phyloP scores from a whole-genome alignment of 2,329 filamentous ascomycete genomes.

The Aspergillus ustus region DNA sequence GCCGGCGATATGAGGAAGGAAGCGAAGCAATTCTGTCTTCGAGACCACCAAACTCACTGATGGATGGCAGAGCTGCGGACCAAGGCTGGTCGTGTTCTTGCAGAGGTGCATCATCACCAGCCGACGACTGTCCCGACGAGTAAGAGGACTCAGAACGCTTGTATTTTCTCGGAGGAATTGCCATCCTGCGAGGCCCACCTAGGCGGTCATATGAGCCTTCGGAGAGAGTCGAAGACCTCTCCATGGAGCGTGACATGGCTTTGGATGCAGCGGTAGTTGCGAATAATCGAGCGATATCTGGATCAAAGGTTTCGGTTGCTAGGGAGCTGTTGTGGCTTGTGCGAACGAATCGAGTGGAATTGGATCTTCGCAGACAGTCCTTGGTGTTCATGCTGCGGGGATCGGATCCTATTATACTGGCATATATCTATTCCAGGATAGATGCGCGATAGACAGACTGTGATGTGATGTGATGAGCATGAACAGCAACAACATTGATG shows the following conservation, averaged over 20 bases:
- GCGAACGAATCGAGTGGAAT: constrained; percentile 45
- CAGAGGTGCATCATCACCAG: constrained; percentile 6
- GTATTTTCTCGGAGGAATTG: constrained; percentile 32
- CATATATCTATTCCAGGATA: constrained; percentile 19
- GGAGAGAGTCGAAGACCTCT: constrained; percentile 33
- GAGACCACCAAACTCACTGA: constrained; percentile 38
- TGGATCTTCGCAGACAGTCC: constrained; percentile 41
- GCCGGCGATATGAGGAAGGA: constrained; percentile 53
- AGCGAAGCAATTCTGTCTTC: constrained; percentile 43
- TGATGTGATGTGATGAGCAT: constrained; percentile 4
- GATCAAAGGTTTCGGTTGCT: constrained; percentile 33
- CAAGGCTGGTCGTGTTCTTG: constrained; percentile 16
- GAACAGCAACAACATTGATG: neutral
- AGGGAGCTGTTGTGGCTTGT: constrained; percentile 30
- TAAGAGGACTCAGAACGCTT: constrained; percentile 23
- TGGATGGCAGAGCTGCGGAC: constrained; percentile 31
- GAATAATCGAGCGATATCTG: constrained; percentile 37
- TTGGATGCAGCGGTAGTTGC: constrained; percentile 48
- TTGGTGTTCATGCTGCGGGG: constrained; percentile 26
- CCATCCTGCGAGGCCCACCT: constrained; percentile 33
- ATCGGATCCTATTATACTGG: constrained; percentile 8
- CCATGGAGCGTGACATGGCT: constrained; percentile 46
- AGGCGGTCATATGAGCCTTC: constrained; percentile 35
- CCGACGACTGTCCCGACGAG: constrained; percentile 18
- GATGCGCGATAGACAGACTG: constrained; percentile 13